These are phyloP conservation scores for Paramyrothecium sp. DNA, from an alignment of 2,329 filamentous ascomycete species.

Conservation along the genomic window DNA sequence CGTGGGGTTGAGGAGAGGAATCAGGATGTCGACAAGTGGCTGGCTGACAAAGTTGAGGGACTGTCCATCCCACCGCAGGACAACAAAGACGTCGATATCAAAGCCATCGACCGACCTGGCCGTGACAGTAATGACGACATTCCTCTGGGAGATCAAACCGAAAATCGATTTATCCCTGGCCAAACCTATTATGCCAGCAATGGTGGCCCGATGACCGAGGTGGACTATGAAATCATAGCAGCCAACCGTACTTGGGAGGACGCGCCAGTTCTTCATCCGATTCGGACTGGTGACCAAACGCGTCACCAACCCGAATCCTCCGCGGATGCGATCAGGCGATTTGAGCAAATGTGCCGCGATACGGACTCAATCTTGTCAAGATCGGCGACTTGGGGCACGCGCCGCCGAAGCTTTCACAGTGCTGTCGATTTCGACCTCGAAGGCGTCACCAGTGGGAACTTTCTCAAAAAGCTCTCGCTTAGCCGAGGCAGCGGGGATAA, in stretches of 20 bases:
- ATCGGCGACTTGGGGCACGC: constrained; percentile 69
- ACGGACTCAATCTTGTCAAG: constrained; percentile 59
- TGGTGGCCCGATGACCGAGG: constrained; percentile 39
- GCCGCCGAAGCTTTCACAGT: constrained; percentile 63
- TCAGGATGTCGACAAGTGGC: constrained; percentile 49
- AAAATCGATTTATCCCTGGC: constrained; percentile 47
- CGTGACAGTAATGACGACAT: constrained; percentile 40
- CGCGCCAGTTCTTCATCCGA: constrained; percentile 44
- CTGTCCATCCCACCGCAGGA: constrained; percentile 19
- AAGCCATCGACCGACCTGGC: constrained; percentile 13
- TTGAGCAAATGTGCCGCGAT: constrained; percentile 50
- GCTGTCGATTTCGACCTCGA: constrained; percentile 52
- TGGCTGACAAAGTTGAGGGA: constrained; percentile 33
- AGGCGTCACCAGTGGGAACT: constrained; percentile 56
- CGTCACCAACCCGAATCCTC: constrained; percentile 48
- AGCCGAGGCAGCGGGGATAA: constrained; percentile 38
- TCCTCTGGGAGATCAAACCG: constrained; percentile 43
- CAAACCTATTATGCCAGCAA: constrained; percentile 47
- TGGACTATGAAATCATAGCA: constrained; percentile 50
- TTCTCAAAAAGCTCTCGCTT: constrained; percentile 62
- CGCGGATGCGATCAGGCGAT: constrained; percentile 52
- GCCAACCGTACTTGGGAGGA: constrained; percentile 48
- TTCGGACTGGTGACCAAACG: constrained; percentile 28
- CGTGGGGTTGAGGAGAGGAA: constrained; percentile 46
- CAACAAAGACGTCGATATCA: constrained; percentile 18